phyloP scores from a whole-genome alignment of 1,284 basidiomycete genomes.

The Cutaneotrichosporon sp. region DNA sequence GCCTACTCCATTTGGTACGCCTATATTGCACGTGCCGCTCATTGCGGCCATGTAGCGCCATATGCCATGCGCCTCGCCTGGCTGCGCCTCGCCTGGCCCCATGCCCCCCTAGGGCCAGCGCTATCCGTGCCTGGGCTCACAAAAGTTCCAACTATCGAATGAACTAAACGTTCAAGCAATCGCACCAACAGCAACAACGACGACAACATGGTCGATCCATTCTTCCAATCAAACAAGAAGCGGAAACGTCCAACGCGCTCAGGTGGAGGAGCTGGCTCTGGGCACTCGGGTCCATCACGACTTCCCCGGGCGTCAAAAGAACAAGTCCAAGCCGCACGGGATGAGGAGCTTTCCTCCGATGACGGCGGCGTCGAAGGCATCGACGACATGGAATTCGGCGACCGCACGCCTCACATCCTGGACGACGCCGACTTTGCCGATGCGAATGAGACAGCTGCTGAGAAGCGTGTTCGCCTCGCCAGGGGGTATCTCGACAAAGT shows the following conservation, averaged over 20 bases:
- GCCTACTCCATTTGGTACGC: neutral
- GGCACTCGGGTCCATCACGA: neutral
- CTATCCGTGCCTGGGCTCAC: too few species aligned
- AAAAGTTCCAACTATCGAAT: neutral
- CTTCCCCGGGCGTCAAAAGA: slow-evolving; percentile 10
- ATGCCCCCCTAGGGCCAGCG: too few species aligned
- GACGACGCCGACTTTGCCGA: slow-evolving; percentile 64
- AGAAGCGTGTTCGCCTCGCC: slow-evolving; percentile 85
- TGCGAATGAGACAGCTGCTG: slow-evolving; percentile 83
- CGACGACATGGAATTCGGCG: slow-evolving; percentile 71
- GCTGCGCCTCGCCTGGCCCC: too few species aligned
- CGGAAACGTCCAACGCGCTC: slow-evolving; percentile 57
- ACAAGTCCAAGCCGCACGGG: slow-evolving; percentile 33
- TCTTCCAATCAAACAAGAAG: slow-evolving; percentile 65
- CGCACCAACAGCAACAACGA: neutral
- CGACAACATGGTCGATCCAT: slow-evolving; percentile 69
- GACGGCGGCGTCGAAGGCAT: slow-evolving; percentile 54
- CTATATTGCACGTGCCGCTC: neutral
- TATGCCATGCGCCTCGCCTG: too few species aligned
- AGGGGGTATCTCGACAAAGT: slow-evolving; percentile 84
- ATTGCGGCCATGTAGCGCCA: too few species aligned
- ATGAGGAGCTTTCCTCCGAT: slow-evolving; percentile 66
- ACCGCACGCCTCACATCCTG: slow-evolving; percentile 50
- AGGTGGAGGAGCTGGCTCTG: slow-evolving; percentile 32
- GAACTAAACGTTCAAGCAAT: neutral